Evolutionary conservation across 176 grass and related monocot species (phyloP).

Genomic region (Aegilops longissima): DNA sequence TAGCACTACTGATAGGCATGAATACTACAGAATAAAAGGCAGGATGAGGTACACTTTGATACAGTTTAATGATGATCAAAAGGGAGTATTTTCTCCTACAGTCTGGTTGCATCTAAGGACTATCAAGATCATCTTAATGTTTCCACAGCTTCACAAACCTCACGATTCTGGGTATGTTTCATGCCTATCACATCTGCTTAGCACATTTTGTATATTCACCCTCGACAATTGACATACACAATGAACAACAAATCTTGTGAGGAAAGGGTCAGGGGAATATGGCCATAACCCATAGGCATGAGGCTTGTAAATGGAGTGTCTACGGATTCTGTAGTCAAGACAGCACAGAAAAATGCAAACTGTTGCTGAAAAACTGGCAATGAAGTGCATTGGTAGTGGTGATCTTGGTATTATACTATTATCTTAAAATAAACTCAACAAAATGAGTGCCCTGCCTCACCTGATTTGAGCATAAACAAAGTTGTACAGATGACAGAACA

Average conservation of each 20-base stretch:
- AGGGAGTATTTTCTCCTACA: neutral
- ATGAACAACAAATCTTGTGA: neutral
- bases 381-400: neutral
- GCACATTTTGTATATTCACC: neutral
- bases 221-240: neutral
- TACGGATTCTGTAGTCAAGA: neutral
- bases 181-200: neutral
- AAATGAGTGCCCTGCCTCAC: neutral
- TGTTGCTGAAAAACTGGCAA: neutral
- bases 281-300: neutral
- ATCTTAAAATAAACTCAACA: neutral
- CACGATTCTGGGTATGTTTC: neutral
- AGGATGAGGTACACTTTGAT: neutral
- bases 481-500: neutral
- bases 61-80: slow-evolving; percentile 20
- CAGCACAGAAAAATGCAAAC: neutral
- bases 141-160: neutral
- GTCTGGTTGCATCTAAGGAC: slow-evolving; percentile 2
- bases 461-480: slow-evolving; percentile 1
- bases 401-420: neutral
- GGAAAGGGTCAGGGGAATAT: neutral
- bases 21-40: slow-evolving; percentile 7
- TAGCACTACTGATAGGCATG: neutral
- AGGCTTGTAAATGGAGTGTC: neutral
- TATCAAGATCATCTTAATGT: slow-evolving; percentile 19